Base-by-base conservation (phyloP, 2,329 filamentous ascomycete species). In the Diplodia corticola region DNA sequence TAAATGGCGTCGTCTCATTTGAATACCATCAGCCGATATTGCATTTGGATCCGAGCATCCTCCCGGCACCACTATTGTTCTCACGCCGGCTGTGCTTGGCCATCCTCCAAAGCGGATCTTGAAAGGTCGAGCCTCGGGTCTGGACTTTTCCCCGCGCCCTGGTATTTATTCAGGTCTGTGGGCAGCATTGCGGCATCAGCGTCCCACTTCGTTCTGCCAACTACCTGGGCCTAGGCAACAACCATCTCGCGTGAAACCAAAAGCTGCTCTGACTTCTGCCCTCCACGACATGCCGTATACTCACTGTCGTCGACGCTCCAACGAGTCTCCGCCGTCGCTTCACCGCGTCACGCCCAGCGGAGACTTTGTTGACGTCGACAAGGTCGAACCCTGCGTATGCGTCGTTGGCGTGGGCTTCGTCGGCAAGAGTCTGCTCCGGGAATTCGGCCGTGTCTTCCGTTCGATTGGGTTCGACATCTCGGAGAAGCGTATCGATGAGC, bases 321-420 rank as follows among this genome's bases (percentile, higher is more conserved):
- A 49, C 28, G 40, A 57, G n/a, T 37, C 44, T 15, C 6, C 37
- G 10, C 53, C 50, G n/a, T 33, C 28, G 12, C n/a, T 50, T 17
- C 51, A 35, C 26, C 53, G 51, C 7, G 53, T 50, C 13, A 28
- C 30, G 5, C 44, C 51, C 22, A 40, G 40, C 28, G 53, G 44
- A 3, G 30, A 50, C 10, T 50, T n/a, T 3, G 35, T 54, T 26
- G 48, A 66, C 9, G 17, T 61, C 28, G 12, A 28, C 4, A 63
- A 37, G 24, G 24, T 10, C 22, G 22, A 44, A 28, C 65, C 59
- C 51, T 37, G 44, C 59, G 78, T 85, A 3, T 82, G 81, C 61
- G 77, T 85, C 35, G 81, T 85, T 28, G 83, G 83, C 3, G 81
- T 85, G 17, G 84, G 83, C 48, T 85, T 85, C 70, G 83, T 85